Evolutionary conservation across 169 alveolate genomes (phyloP), one percentile per base, ranked within the genome.

Genomic region (Babesia bigemina): DNA sequence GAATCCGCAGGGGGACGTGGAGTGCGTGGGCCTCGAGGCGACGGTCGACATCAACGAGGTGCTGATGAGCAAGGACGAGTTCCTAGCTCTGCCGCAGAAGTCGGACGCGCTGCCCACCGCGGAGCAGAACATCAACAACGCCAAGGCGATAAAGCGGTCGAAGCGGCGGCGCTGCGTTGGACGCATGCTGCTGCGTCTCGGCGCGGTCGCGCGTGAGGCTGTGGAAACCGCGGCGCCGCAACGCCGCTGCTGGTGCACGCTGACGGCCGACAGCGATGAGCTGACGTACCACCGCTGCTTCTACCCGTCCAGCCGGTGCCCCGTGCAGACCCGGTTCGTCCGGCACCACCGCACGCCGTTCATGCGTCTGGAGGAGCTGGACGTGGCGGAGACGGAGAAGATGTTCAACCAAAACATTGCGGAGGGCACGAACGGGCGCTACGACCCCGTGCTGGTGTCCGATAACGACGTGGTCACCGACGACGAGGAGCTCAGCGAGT

Each of bases 231-330:
- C 12, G 33, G 28, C 16, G 1, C 16, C 59, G 14, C 16, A 14
- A 6, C 59, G 33, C 59, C 16, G 21, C 59, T 52, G 59, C 21
- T 52, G 59, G 26, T 52, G 59, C 33, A 14, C 59, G 28, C 29
- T 49, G 17, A 63, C 50, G 39, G 50, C 61, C 3, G 45, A 29
- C 16, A 29, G 39, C 26, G 70, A 60, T 13, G 87, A 70, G 55
- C 42, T 29, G 29, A 45, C 53, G 13, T 55, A 57, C 55, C 56
- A 72, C 36, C 69, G 88, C n/a, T 81, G 88, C 58, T 65, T 62
- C 14, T 55, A 53, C 22, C 85, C 88, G 13, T 63, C 88, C 33
- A 62, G 57, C 57, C 26, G 39, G 55, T 81, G 88, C 42, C 88
- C 88, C 11, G 36, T 45, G 56, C 69, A 26, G 28, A 55, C 66